These are phyloP conservation scores for Fusarium piperis DNA, from an alignment of 2,329 filamentous ascomycete species.

Conservation along the genomic window DNA sequence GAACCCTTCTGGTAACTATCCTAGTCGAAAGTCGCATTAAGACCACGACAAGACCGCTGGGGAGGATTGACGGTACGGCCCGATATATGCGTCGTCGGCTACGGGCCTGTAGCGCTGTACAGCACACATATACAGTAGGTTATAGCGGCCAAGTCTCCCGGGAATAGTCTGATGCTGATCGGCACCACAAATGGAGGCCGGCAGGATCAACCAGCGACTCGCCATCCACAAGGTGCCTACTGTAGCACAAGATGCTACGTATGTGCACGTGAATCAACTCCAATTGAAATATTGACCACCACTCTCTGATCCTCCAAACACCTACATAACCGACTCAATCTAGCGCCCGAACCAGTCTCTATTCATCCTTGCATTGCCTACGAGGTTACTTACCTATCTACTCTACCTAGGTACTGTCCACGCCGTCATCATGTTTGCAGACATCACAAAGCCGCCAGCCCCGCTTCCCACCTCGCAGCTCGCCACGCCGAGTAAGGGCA, in stretches of 20 bases:
- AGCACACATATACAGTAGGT: neutral
- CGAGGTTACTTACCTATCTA: no score
- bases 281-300: neutral
- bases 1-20: neutral
- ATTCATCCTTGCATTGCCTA: neutral
- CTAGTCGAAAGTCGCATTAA: neutral
- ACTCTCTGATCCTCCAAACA: neutral
- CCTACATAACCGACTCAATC: neutral
- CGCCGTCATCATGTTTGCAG: slow-evolving; percentile 32
- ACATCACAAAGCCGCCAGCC: slow-evolving; percentile 40
- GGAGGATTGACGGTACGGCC: neutral
- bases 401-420: neutral
- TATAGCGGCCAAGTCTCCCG: no score
- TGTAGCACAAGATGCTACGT: neutral
- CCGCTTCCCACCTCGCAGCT: slow-evolving; percentile 38
- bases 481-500: slow-evolving; percentile 16
- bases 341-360: neutral
- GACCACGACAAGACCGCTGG: neutral
- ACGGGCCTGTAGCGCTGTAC: neutral
- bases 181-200: neutral
- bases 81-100: neutral
- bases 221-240: neutral
- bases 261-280: no score
- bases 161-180: neutral
- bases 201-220: neutral